A percentile compares a stretch with the other conserved stretches of the same genome.
Conservation (phyloP, 495 filamentous ascomycete genomes). For the Penicillium malachiteum region DNA sequence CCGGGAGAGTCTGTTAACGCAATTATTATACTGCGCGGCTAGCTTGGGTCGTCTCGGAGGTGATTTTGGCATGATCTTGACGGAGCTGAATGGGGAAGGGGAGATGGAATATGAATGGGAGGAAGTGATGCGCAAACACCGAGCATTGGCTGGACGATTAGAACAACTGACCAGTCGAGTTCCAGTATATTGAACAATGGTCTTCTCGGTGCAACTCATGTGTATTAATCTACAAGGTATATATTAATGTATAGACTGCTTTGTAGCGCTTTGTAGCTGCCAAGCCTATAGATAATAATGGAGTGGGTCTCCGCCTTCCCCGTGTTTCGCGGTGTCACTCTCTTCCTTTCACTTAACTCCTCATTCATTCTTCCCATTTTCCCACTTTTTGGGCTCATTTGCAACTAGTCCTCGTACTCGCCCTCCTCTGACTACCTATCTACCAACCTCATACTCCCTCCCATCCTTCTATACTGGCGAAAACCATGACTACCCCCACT, state of each 20-base stretch:
- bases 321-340: constrained; percentile 13
- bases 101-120: constrained; percentile 72
- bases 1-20: constrained; percentile 83
- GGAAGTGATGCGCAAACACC: constrained; percentile 85
- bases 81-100: constrained; percentile 59
- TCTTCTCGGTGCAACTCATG: too few species aligned
- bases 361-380: not conserved
- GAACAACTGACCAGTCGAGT: constrained; percentile 67
- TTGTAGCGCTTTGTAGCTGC: not conserved
- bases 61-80: constrained; percentile 88
- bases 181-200: constrained; percentile 15
- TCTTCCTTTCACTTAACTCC: constrained; percentile 8
- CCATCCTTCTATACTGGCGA: constrained; percentile 4
- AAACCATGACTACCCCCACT: constrained; percentile 38
- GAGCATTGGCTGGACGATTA: constrained; percentile 78
- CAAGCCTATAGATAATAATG: constrained; percentile 6
- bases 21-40: constrained; percentile 92
- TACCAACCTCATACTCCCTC: not conserved
- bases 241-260: too few species aligned
- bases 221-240: too few species aligned
- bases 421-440: not conserved
- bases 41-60: constrained; percentile 89
- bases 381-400: not conserved
- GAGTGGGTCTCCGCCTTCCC: constrained; percentile 19
- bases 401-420: not conserved